Evolutionary conservation across 257 asterid species (phyloP).

Genomic region (Handroanthus guayacan): DNA sequence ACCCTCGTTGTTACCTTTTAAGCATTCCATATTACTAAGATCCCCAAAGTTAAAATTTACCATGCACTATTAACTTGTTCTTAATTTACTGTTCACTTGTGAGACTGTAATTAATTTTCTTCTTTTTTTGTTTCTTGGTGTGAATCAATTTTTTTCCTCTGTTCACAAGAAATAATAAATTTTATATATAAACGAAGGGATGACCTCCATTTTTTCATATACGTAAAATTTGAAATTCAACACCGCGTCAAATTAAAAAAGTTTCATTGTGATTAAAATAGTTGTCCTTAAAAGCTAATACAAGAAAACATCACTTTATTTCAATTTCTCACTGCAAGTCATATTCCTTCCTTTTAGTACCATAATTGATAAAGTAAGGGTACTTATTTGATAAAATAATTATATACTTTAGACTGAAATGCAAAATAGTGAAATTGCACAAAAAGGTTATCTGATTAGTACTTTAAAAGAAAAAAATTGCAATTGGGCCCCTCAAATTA

Average conservation of each 20-base stretch:
- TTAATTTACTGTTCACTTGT: no score
- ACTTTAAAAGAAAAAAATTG: background rate
- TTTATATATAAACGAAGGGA: no score
- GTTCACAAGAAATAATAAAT: no score
- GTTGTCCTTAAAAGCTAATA: background rate
- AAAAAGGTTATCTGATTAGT: background rate
- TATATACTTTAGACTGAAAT: background rate
- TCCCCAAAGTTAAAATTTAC: no score
- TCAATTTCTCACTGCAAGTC: background rate
- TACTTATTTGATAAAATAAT: background rate
- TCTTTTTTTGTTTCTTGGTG: no score
- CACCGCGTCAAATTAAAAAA: background rate
- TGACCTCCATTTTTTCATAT: no score
- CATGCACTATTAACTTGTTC: no score
- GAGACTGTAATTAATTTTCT: no score
- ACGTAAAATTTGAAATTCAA: no score
- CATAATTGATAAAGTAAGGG: background rate
- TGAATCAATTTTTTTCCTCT: no score
- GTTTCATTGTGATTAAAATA: background rate
- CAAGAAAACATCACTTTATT: conserved; percentile 4
- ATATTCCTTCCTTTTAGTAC: background rate
- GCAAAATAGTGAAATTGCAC: background rate
- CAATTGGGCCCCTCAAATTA: background rate
- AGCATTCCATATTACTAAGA: no score
- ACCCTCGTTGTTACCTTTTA: no score